Evolutionary conservation across 164 flowering plant species (phyloP).

Genomic region (Tetrastigma voinierianum): DNA sequence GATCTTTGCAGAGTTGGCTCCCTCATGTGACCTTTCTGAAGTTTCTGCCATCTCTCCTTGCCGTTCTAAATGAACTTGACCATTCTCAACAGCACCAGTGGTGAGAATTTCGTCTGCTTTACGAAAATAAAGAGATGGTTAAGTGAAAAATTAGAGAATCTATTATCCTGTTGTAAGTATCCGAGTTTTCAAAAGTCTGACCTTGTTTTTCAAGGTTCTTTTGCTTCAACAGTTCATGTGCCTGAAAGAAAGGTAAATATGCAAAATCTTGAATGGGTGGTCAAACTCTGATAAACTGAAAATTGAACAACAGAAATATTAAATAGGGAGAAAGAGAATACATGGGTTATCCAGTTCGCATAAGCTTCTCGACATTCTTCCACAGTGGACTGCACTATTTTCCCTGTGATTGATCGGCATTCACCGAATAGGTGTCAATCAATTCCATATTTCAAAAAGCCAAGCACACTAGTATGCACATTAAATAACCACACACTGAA

Average conservation of each 20-base stretch:
- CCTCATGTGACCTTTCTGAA: slow-evolving; percentile 22
- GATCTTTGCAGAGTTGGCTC: slow-evolving; percentile 13
- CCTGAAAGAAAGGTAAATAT: slow-evolving; percentile 47
- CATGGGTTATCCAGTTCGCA: slow-evolving; percentile 68
- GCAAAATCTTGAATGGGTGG: not conserved
- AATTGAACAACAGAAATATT: not conserved
- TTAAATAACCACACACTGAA: not conserved
- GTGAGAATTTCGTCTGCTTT: slow-evolving; percentile 20
- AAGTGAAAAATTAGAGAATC: not conserved
- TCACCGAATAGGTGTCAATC: slow-evolving; percentile 1
- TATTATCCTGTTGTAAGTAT: not conserved
- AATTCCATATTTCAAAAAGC: not conserved
- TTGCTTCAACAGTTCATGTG: slow-evolving; percentile 69
- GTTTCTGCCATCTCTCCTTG: slow-evolving; percentile 17
- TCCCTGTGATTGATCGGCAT: slow-evolving; percentile 61
- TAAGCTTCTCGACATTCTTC: slow-evolving; percentile 92
- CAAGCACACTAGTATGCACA: not conserved
- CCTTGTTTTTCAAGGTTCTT: slow-evolving; percentile 47
- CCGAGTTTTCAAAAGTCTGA: slow-evolving; percentile 9
- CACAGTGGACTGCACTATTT: slow-evolving; percentile 82
- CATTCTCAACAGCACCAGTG: slow-evolving; percentile 18
- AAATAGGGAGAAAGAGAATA: slow-evolving; percentile 23
- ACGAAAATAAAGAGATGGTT: not conserved
- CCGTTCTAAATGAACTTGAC: slow-evolving; percentile 25
- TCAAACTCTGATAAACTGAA: not conserved